phyloP scores from a whole-genome alignment of 2,329 filamentous ascomycete species.

The Metarhizium anisopliae region DNA sequence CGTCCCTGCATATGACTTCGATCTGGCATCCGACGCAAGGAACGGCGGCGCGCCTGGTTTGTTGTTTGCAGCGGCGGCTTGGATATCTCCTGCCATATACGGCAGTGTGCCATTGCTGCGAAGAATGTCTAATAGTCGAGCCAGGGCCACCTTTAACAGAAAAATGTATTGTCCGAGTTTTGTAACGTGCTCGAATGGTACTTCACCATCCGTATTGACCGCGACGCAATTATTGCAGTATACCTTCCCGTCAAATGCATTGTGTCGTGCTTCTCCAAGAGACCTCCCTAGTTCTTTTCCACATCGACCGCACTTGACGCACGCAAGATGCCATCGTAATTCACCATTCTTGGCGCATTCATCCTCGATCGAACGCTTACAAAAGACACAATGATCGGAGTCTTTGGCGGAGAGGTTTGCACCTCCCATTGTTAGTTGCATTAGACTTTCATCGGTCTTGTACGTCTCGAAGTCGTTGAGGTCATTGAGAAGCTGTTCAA shows the following conservation, averaged over 20 bases:
- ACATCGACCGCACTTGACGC: constrained; percentile 66
- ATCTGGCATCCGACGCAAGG: constrained; percentile 58
- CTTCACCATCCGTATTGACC: constrained; percentile 41
- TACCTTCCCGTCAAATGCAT: constrained; percentile 55
- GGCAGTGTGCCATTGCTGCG: constrained; percentile 75
- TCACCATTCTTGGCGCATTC: constrained; percentile 73
- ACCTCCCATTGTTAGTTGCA: constrained; percentile 58
- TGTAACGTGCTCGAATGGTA: constrained; percentile 63
- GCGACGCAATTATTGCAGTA: constrained; percentile 62
- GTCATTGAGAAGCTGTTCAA: constrained; percentile 76
- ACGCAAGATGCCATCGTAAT: constrained; percentile 74
- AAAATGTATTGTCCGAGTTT: constrained; percentile 94
- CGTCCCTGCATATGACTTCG: constrained; percentile 61
- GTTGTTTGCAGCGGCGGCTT: constrained; percentile 4
- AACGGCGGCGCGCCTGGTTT: constrained; percentile 21
- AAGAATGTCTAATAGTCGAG: constrained; percentile 78
- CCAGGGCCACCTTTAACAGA: constrained; percentile 81
- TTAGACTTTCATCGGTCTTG: constrained; percentile 59
- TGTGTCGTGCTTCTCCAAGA: constrained; percentile 63
- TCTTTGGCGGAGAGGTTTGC: constrained; percentile 61
- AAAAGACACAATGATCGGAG: constrained; percentile 77
- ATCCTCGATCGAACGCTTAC: constrained; percentile 85
- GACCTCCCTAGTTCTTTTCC: constrained; percentile 57
- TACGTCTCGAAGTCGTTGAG: constrained; percentile 74
- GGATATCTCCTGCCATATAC: constrained; percentile 58